Percentiles rank a stretch among this genome's conserved stretches.
These are phyloP conservation scores for Termitomyces sp. DNA, from an alignment of 768 basidiomycete genomes.

Conservation along the genomic window DNA sequence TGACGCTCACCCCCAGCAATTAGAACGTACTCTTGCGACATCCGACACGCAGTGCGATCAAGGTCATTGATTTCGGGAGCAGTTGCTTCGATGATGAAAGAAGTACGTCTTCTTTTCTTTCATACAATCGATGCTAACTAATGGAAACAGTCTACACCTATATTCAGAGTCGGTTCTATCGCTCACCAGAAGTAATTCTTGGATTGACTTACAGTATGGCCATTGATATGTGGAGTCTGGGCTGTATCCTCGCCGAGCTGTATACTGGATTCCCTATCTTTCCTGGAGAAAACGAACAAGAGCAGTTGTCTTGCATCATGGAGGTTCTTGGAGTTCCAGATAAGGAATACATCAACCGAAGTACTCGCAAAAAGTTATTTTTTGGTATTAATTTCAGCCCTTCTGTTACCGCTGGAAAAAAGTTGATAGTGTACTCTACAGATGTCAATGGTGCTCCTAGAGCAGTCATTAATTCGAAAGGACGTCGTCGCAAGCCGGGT, in stretches of 20 bases:
- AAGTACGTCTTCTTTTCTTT: conserved; percentile 48
- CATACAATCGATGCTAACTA: neutral
- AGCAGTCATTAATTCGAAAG: conserved; percentile 94
- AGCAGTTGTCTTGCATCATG: conserved; percentile 98
- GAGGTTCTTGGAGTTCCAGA: conserved; percentile 96
- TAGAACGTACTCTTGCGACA: conserved; percentile 94
- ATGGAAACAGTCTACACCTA: conserved; percentile 85
- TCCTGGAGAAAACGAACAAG: conserved; percentile 98
- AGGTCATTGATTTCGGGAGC: conserved; percentile 98
- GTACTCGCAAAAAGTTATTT: conserved; percentile 90
- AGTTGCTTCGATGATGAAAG: conserved; percentile 99
- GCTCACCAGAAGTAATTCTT: conserved; percentile 98
- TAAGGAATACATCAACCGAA: conserved; percentile 90
- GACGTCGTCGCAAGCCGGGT: conserved; percentile 85
- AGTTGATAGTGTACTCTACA: conserved; percentile 25
- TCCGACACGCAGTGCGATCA: conserved; percentile 93
- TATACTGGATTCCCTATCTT: conserved; percentile 99
- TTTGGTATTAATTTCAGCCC: conserved; percentile 61
- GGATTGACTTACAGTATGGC: conserved; percentile 99
- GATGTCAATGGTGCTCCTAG: conserved; percentile 92
- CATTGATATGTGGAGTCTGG: conserved; percentile 99
- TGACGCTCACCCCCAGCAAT: neutral
- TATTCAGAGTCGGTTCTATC: conserved; percentile 99
- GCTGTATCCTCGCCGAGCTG: conserved; percentile 95
- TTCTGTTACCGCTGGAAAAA: neutral